Evolutionary conservation across 805 yeast genomes (phyloP).

Genomic region (Metschnikowia baotianmanensis): DNA sequence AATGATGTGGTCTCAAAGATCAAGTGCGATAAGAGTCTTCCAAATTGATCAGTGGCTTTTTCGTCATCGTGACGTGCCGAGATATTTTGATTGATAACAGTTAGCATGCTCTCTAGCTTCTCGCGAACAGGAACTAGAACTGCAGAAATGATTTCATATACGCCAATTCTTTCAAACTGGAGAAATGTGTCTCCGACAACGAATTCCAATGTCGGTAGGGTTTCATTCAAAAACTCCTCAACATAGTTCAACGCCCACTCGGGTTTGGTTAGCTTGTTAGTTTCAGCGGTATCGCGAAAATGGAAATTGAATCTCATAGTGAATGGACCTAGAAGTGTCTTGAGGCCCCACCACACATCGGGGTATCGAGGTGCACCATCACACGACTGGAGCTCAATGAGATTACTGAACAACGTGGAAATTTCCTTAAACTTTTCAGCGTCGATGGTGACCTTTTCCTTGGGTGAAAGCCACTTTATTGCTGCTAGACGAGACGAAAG

Average conservation of each 20-base stretch:
- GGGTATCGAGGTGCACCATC: conserved; percentile 29
- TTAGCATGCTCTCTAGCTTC: conserved; percentile 36
- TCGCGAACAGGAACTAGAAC: conserved; percentile 45
- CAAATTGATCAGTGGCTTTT: conserved; percentile 31
- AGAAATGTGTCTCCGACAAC: conserved; percentile 36
- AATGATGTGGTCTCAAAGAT: conserved; percentile 57
- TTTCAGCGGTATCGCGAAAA: conserved; percentile 53
- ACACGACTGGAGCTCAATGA: conserved; percentile 33
- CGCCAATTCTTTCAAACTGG: conserved; percentile 27
- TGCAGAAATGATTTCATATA: conserved; percentile 43
- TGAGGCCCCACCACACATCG: conserved; percentile 50
- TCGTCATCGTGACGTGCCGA: conserved; percentile 18
- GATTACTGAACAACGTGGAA: conserved; percentile 10
- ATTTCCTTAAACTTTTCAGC: conserved; percentile 13
- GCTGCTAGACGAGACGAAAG: conserved; percentile 16
- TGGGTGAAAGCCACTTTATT: conserved; percentile 26
- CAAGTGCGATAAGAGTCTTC: conserved; percentile 54
- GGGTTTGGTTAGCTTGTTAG: conserved; percentile 65
- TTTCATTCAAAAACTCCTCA: conserved; percentile 40
- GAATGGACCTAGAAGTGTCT: conserved; percentile 45
- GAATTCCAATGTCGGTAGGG: conserved; percentile 39
- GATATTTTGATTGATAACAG: conserved; percentile 24
- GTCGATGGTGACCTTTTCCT: conserved; percentile 14
- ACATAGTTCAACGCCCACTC: conserved; percentile 64
- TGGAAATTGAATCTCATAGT: conserved; percentile 56